A percentile compares a stretch with the other conserved stretches of the same genome.
These are phyloP conservation scores for Microdochium bolleyi DNA, from an alignment of 2,329 filamentous ascomycete species.

Conservation along the genomic window DNA sequence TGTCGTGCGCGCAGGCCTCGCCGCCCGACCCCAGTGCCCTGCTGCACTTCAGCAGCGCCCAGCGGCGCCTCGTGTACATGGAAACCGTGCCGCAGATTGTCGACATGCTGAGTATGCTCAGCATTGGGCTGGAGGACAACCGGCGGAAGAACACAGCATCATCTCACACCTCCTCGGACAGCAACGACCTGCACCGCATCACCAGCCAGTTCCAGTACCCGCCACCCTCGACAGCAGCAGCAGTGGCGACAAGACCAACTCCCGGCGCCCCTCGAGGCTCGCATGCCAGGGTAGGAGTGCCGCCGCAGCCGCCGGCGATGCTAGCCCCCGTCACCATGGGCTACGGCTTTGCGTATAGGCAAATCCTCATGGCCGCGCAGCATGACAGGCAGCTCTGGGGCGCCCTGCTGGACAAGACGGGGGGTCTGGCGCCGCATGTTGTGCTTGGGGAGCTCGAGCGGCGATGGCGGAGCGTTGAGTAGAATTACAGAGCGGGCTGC, in stretches of 20 bases:
- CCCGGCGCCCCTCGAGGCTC: no score
- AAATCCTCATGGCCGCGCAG: not conserved
- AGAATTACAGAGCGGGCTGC: no score
- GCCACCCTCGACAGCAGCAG: not conserved
- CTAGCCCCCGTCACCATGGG: not conserved
- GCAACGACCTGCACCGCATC: not conserved
- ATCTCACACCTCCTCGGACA: not conserved
- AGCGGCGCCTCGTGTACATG: constrained; percentile 19
- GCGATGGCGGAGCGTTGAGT: not conserved
- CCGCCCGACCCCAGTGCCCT: constrained; percentile 14
- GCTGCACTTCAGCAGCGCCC: constrained; percentile 12
- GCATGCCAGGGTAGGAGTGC: not conserved
- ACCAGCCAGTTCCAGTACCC: not conserved
- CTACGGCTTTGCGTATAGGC: not conserved
- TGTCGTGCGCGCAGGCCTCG: constrained; percentile 15
- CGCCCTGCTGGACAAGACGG: not conserved
- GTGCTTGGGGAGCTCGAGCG: not conserved
- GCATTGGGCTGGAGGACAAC: constrained; percentile 13
- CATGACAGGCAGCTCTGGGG: not conserved
- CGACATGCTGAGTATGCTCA: constrained; percentile 16
- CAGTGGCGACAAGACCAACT: no score
- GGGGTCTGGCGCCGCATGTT: not conserved
- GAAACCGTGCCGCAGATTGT: constrained; percentile 20
- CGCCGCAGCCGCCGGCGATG: not conserved
- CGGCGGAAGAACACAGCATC: no score